These are phyloP conservation scores for Carex kokanica DNA, from an alignment of 176 grass and related monocot genomes.

Conservation along the genomic window DNA sequence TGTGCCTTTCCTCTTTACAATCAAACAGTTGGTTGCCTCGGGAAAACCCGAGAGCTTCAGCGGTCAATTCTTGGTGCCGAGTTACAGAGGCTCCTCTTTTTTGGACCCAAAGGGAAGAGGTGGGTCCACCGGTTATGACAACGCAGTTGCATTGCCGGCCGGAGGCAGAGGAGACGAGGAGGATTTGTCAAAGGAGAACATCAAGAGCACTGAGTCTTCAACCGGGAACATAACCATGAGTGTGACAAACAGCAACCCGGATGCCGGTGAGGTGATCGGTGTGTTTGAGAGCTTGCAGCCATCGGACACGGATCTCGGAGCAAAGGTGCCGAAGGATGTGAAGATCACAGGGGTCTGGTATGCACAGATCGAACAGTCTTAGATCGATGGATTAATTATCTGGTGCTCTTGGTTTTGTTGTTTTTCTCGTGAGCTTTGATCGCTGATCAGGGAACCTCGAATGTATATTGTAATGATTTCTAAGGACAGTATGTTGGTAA, in stretches of 20 bases:
- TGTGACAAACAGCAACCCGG: constrained; percentile 61
- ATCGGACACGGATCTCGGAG: constrained; percentile 76
- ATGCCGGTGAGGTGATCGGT: constrained; percentile 66
- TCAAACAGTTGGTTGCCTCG: constrained; percentile 78
- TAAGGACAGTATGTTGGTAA: constrained; percentile 23
- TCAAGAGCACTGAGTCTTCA: constrained; percentile 53
- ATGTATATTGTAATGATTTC: constrained; percentile 32
- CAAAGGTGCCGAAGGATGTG: constrained; percentile 78
- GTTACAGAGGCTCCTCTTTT: constrained; percentile 77
- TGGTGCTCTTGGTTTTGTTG: neutral
- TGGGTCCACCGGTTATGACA: constrained; percentile 75
- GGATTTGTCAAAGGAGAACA: constrained; percentile 80
- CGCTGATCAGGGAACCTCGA: constrained; percentile 20
- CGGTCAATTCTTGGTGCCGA: constrained; percentile 69
- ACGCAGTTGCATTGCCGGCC: constrained; percentile 70
- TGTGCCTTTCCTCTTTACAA: constrained; percentile 81
- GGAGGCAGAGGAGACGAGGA: constrained; percentile 89
- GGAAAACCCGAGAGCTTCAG: constrained; percentile 79
- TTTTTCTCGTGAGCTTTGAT: constrained; percentile 15
- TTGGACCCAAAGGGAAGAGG: constrained; percentile 87
- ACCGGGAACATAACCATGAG: constrained; percentile 73
- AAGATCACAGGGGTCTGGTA: constrained; percentile 95
- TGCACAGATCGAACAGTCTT: constrained; percentile 52
- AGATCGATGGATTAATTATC: neutral
- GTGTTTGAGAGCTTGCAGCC: constrained; percentile 90